Base-by-base conservation (phyloP, 2,329 filamentous ascomycete species). In the Zelopaecilomyces penicillatus region DNA sequence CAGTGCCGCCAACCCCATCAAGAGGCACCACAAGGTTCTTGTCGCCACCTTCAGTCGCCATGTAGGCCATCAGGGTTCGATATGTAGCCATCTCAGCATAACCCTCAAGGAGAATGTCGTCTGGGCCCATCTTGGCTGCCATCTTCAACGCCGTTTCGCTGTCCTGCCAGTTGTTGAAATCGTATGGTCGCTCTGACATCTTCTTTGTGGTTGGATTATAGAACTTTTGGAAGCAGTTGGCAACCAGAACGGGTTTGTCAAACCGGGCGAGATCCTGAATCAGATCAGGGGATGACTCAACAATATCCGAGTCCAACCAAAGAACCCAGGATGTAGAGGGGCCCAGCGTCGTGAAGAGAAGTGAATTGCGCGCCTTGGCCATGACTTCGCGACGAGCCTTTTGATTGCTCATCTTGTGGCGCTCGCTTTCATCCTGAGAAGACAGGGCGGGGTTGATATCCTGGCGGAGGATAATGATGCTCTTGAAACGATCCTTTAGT, bases 151-250 rank as follows among this genome's bases (percentile, higher is more conserved):
- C 91, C 2, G 76, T 83, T 1, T 83, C 76, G 60, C 87, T 95
- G 61, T 98, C 93, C 58, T 91, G 82, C 93, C 93, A 98, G 62
- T 86, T 95, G 70, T 98, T 98, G 74, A 83, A 97, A 68, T 98
- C 93, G 64, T 98, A 98, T 0, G 90, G 82, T 4, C 93, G 80
- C 59, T 91, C 80, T 37, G 82, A 80, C 70, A 79, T 78, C 52
- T 80, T 74, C 57, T 84, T 83, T 42, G 77, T 82, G 10, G 84
- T 75, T 1, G 71, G 56, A 51, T 96, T 83, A 39, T 76, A 77
- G 67, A 80, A 97, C 51, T 85, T 75, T 68, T 98, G 93, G 73
- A 85, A 96, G 72, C 91, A 97, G 63, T 98, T 98, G 42, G 93
- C 88, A 1, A 90, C 89, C 44, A 97, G 85, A 50, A 98, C 79